Evolutionary conservation across 495 filamentous ascomycete species (phyloP), one percentile per base, ranked within the genome.

Genomic region (Bathelium albidoporum): DNA sequence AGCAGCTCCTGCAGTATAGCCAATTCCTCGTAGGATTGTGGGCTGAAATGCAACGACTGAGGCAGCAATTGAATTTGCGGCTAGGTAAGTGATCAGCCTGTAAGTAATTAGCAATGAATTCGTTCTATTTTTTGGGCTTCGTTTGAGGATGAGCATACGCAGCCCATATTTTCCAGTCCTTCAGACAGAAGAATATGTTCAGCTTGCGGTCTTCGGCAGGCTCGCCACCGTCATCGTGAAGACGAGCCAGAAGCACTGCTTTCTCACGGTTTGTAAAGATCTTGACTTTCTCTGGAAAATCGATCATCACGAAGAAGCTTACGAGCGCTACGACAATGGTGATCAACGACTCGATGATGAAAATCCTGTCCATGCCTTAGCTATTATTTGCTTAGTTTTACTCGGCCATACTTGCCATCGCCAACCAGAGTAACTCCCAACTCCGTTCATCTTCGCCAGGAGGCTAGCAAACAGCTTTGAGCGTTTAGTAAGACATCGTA

Each of bases 91-190:
- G 32, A 65, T 24, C 31, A 65, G 59, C 11, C 68, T 66, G 22
- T n/a, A 11, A 29, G 12, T 49, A 18, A 14, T 28, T 24, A 41
- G 32, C 59, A 49, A 34, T 29, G 1, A 12, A n/a, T 59, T 34
- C 32, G 49, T 39, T 10, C 2, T 18, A 41, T 16, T 18, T 31
- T 31, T 36, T 31, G 29, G 16, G 26, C 4, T 16, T 18, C 14
- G 36, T 28, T 24, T n/a, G n/a, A 32, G 2, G 26, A 39, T 49
- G n/a, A 26, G 49, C 62, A 62, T 64, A 69, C 67, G 18, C 65
- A 32, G 39, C 49, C 68, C 68, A 70, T 53, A 70, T 67, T 60
- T 70, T 70, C 68, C 68, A 70, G 60, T 70, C 68, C 14, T 58
- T 61, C 29, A 68, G 55, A 34, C 44, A 28, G 9, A 31, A 26